Base-by-base conservation (phyloP, 176 grass and related monocot species). In the Alopecurus myosuroides region DNA sequence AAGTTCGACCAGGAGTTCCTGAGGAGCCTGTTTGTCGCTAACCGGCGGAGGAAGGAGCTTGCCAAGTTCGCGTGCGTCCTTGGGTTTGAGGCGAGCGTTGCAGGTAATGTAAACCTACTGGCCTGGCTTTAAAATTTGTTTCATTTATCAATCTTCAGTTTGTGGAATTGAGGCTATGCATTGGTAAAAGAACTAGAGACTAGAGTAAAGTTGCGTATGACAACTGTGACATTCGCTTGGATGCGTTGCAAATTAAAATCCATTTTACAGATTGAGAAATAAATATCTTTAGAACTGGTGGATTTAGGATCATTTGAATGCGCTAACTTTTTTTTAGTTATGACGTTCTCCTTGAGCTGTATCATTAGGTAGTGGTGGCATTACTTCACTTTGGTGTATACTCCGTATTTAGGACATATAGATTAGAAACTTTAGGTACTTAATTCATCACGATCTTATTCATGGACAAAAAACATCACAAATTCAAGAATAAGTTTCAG, bases 11-110 rank as follows among this genome's bases (percentile, higher is more conserved):
- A 75, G 42, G 90, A 90, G 23, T 97, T 90, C 70, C 89, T 97
- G 83, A 94, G 79, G 77, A 94, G 53, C 51, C 31, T 97, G 53
- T 85, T 97, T 31, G 33, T 89, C 73, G 84, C 89, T 68, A 86
- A 97, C 40, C 83, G 89, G 7, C 82, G 81, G 78, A 92, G 81
- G 85, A 97, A 82, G 73, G 92, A 92, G 70, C 87, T 97, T 87
- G 87, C 90, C n/a, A 90, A 83, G 55, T 74, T 90, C 55, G 83
- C 92, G 3, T 49, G 60, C 15, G 29, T 55, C 15, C 88, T 97
- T 40, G 92, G 84, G 29, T 86, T 94, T 36, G 80, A 81, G 61
- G 88, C 94, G 52, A 88, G 73, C 73, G 80, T 97, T 22, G 42
- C 62, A 94, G 94, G 94, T 97, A 31, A 74, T 48, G 82, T 80